Evolutionary conservation across 352 stramenopile genomes (phyloP).

Genomic region (Phytophthora fragariae): DNA sequence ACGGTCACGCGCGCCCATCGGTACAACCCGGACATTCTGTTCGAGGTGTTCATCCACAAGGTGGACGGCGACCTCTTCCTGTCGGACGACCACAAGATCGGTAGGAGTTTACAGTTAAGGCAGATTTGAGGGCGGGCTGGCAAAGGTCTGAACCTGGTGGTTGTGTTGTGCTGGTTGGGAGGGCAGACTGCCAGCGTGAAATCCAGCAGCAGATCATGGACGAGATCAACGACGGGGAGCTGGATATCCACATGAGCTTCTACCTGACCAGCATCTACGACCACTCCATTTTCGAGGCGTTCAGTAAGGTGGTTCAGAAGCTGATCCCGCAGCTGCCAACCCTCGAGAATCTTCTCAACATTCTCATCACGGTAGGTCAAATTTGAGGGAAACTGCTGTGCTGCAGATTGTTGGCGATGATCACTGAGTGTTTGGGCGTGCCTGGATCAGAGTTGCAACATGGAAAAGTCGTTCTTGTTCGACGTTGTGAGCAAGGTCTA

Average conservation of each 20-base stretch:
- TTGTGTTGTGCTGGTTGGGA: background rate
- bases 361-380: conserved; percentile 89
- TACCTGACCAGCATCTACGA: conserved; percentile 94
- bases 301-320: conserved; percentile 98
- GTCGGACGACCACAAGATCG: conserved; percentile 98
- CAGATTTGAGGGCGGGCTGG: background rate
- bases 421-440: background rate
- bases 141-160: background rate
- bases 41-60: conserved; percentile 99
- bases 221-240: conserved; percentile 95
- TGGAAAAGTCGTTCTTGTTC: conserved; percentile 99
- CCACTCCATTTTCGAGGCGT: conserved; percentile 98
- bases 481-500: conserved; percentile 99
- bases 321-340: conserved; percentile 97
- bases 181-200: conserved; percentile 95
- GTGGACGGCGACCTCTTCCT: conserved; percentile 99
- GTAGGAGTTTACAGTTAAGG: conserved; percentile 27
- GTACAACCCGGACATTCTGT: conserved; percentile 96
- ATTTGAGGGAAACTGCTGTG: background rate
- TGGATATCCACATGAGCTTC: conserved; percentile 94
- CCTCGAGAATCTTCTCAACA: conserved; percentile 99
- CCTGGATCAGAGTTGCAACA: conserved; percentile 91
- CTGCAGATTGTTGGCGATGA: background rate
- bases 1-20: conserved; percentile 86
- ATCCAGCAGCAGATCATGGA: conserved; percentile 98